Evolutionary conservation across 257 asterid species (phyloP), one percentile per base, ranked within the genome.

Genomic region (Salvia rosmarinus): DNA sequence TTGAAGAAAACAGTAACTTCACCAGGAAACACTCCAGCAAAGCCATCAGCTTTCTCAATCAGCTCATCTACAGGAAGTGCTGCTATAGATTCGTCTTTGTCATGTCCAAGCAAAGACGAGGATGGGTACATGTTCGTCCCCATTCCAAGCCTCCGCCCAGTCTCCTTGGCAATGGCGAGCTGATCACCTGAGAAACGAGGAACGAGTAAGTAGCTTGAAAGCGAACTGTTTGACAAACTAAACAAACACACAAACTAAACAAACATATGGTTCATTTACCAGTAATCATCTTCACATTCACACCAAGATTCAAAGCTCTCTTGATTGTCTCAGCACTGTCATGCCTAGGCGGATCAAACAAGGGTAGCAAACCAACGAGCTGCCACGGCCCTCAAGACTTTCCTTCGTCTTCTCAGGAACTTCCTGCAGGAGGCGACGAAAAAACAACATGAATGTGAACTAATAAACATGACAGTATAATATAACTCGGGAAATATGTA

Each of bases 11-110:
- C 42, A 39, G 63, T 9, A 28, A 16, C 72, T 68, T n/a, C 2
- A 88, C 98, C 98, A 16, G 98, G 98, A 81, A 93, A 93, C 1
- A 93, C 98, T 44, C 98, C 98, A 23, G 97, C 97, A 77, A 93
- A 93, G 67, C 98, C 98, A 79, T 93, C 98, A 11, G 96, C 98
- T 52, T 89, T 89, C 87, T 90, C 98, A 25, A 90, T 93, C 77
- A 93, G 80, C 74, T 93, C 98, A 51, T 93, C 98, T 0, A 93
- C 88, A 3, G 98, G 98, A 61, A 93, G 95, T 59, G 83, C 88
- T 37, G 96, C 93, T 34, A 89, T 82, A 16, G 97, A 82, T 69
- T 87, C 91, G 39, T 93, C 98, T 78, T 80, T 85, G 78, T 80
- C 77, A 47, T 82, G 89, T 61, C 89, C 89, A 3, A 85, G 87